These are phyloP conservation scores for Trichophyton benhamiae DNA, from an alignment of 2,329 filamentous ascomycete genomes.

Conservation along the genomic window DNA sequence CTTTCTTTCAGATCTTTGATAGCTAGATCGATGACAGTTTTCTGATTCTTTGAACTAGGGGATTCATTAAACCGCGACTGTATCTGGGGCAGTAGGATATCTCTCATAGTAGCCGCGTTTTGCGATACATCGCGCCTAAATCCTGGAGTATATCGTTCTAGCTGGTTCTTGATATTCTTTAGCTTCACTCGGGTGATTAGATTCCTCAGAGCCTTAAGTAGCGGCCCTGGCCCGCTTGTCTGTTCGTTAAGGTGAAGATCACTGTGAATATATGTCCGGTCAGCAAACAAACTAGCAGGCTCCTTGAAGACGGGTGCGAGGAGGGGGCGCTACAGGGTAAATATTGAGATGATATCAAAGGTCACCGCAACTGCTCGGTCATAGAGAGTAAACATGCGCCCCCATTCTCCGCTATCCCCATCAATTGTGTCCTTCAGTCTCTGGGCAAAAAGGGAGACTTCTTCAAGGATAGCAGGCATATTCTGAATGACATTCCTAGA, in stretches of 20 bases:
- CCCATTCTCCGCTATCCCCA: background rate
- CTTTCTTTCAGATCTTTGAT: constrained; percentile 7
- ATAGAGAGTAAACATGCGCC: background rate
- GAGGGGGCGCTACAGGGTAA: background rate
- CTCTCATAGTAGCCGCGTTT: background rate
- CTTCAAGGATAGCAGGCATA: background rate
- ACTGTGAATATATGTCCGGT: background rate
- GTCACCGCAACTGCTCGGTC: background rate
- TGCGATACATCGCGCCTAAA: background rate
- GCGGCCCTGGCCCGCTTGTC: background rate
- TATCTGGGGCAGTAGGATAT: background rate
- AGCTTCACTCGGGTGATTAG: constrained; percentile 1
- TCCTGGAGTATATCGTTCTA: background rate
- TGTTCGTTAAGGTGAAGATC: background rate
- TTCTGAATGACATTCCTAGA: background rate
- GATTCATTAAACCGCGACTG: background rate
- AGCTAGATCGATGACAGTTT: constrained; percentile 2
- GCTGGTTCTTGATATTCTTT: constrained; percentile 2
- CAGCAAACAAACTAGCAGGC: background rate
- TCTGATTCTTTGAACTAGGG: background rate
- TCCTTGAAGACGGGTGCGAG: background rate
- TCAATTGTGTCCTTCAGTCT: background rate
- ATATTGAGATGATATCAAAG: background rate
- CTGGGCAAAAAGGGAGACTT: background rate
- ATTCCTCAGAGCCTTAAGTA: background rate